Base-by-base conservation (phyloP, 768 basidiomycete genomes). In the Vararia minispora region DNA sequence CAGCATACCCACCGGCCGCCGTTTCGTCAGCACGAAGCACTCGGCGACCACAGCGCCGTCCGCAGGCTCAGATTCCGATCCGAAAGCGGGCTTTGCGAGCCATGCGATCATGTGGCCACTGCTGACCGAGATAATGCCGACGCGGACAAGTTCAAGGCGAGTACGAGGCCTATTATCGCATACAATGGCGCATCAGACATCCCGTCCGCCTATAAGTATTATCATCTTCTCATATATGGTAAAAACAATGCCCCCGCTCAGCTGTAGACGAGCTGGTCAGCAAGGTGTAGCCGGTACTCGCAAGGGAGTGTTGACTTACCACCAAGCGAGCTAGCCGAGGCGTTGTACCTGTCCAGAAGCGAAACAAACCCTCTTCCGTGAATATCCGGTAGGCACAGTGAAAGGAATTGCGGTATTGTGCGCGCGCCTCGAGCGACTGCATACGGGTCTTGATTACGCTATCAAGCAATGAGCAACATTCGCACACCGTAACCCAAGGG, bases 391-490 rank as follows among this genome's bases (percentile, higher is more conserved):
- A 94, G 4, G 79, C 92, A 50, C 94, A 98, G 51, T 98, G 91
- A 63, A 97, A 85, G 3, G 91, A 80, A 53, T 99, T 97, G 26
- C 79, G 76, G 56, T 98, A 99, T 43, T 90, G 80, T 17, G 67
- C 60, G 8, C 74, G 68, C 1, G 94, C 95, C 40, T 74, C 72
- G 8, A 99, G 68, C 5, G 88, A 80, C 59, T 99, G 95, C 95
- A 98, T 99, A 18, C 94, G 76, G 9, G 95, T 98, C 63, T 98
- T 99, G 60, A 98, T 76, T 22, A 97, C 91, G 53, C 90, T 94
- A 47, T 11, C 31, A 43, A 41, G 24, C 12, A 17, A 28, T 12
- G 3, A 16, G 18, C 22, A 24, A 14, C 17, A 23, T 10, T 12
- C 10, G 7, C 39, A 21, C 21, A 20, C 18, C 13, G 17, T 35